These are phyloP conservation scores for Camelina hispida DNA, from an alignment of 345 rosid genomes.

Conservation along the genomic window DNA sequence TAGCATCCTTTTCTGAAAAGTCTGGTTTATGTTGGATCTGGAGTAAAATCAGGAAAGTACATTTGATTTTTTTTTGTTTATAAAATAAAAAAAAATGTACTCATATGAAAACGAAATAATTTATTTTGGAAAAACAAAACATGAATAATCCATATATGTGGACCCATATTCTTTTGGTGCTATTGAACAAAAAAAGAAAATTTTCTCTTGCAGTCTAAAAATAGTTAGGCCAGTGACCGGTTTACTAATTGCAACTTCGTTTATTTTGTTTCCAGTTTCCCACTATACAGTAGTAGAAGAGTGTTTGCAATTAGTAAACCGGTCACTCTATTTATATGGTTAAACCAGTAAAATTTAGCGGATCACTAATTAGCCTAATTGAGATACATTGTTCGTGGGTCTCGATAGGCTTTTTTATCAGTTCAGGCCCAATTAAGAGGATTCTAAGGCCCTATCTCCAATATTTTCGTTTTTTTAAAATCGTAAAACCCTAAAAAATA, in stretches of 20 bases:
- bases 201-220: neutral
- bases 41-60: slow-evolving; percentile 8
- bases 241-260: no score
- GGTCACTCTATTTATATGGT: no score
- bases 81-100: no score
- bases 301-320: no score
- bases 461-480: neutral
- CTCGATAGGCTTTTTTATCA: neutral
- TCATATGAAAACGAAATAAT: neutral
- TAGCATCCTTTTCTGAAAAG: no score
- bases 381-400: slow-evolving; percentile 7
- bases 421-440: slow-evolving; percentile 8
- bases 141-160: neutral
- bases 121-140: neutral
- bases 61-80: neutral
- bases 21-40: neutral
- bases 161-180: neutral
- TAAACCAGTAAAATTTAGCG: no score
- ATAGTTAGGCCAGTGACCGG: neutral
- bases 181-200: neutral
- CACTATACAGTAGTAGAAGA: neutral
- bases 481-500: slow-evolving; percentile 37
- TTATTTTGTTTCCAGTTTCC: neutral
- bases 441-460: slow-evolving; percentile 15
- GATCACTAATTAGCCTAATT: neutral